These are phyloP conservation scores for Claviceps lovelessii DNA, from an alignment of 2,329 filamentous ascomycete species.

Conservation along the genomic window DNA sequence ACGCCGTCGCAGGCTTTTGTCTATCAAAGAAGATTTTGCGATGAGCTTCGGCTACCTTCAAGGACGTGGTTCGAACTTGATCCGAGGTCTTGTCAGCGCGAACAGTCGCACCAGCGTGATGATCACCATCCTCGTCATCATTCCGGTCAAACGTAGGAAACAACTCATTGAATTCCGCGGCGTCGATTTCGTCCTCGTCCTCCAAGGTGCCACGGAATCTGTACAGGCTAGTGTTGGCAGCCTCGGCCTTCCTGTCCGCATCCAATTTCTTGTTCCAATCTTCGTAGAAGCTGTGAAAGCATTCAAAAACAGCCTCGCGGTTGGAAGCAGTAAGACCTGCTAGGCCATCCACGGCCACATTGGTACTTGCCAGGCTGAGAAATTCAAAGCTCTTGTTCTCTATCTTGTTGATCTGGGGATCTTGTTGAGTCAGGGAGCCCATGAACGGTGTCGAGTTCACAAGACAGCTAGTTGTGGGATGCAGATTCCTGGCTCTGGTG, in stretches of 20 bases:
- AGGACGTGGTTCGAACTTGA: conserved; percentile 39
- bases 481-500: conserved; percentile 26
- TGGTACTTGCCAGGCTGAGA: conserved; percentile 19
- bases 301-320: conserved; percentile 44
- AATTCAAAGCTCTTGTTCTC: conserved; percentile 27
- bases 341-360: conserved; percentile 34
- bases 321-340: conserved; percentile 25
- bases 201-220: conserved; percentile 66
- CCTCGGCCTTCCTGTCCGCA: conserved; percentile 60
- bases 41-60: conserved; percentile 49
- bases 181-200: conserved; percentile 59
- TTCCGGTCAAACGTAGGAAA: conserved; percentile 61
- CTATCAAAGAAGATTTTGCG: conserved; percentile 34
- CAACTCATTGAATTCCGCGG: conserved; percentile 61
- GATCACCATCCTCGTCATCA: conserved; percentile 10
- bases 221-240: conserved; percentile 63
- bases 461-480: conserved; percentile 23
- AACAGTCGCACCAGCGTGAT: conserved; percentile 18
- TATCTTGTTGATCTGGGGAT: conserved; percentile 9
- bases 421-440: conserved; percentile 28
- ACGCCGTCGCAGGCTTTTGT: conserved; percentile 24
- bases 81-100: conserved; percentile 19
- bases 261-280: conserved; percentile 69
- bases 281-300: conserved; percentile 59
- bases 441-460: conserved; percentile 40